Conservation (phyloP, 2,329 filamentous ascomycete species). For the Aspergillus calidoustus region DNA sequence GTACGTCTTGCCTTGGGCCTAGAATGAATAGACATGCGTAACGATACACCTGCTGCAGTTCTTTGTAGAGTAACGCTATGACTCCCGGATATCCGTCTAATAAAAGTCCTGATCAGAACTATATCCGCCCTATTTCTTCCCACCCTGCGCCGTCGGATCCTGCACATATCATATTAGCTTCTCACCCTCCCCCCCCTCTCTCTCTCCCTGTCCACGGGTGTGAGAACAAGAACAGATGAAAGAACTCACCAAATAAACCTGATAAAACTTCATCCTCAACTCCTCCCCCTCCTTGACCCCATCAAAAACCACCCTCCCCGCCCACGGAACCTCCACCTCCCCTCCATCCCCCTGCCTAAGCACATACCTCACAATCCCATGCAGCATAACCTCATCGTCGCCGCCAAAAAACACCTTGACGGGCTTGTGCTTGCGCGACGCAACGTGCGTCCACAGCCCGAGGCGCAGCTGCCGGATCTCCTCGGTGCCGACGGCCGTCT, state of each 20-base stretch:
- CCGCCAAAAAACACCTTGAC: constrained; percentile 38
- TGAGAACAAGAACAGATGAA: neutral
- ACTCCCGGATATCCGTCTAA: constrained; percentile 1
- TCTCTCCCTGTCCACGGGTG: neutral
- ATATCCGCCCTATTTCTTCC: constrained; percentile 33
- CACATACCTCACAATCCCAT: constrained; percentile 41
- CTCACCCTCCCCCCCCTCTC: neutral
- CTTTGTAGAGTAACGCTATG: neutral
- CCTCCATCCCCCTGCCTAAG: constrained; percentile 34
- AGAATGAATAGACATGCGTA: constrained; percentile 10
- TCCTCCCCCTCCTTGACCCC: constrained; percentile 15
- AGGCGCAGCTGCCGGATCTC: constrained; percentile 41
- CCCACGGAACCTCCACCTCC: constrained; percentile 45
- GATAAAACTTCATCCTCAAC: constrained; percentile 45
- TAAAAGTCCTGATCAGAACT: neutral
- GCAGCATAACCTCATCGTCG: constrained; percentile 43
- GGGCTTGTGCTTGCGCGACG: constrained; percentile 37
- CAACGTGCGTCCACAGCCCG: constrained; percentile 43
- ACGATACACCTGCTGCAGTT: neutral
- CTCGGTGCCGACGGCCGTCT: constrained; percentile 36
- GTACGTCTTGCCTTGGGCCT: neutral
- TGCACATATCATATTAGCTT: constrained; percentile 20
- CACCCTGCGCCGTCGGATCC: constrained; percentile 41
- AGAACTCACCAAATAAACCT: constrained; percentile 44
- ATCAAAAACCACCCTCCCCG: constrained; percentile 42